Evolutionary conservation across 148 eudicot genomes (phyloP), one percentile per base, ranked within the genome.

Genomic region (Silene uniflora): DNA sequence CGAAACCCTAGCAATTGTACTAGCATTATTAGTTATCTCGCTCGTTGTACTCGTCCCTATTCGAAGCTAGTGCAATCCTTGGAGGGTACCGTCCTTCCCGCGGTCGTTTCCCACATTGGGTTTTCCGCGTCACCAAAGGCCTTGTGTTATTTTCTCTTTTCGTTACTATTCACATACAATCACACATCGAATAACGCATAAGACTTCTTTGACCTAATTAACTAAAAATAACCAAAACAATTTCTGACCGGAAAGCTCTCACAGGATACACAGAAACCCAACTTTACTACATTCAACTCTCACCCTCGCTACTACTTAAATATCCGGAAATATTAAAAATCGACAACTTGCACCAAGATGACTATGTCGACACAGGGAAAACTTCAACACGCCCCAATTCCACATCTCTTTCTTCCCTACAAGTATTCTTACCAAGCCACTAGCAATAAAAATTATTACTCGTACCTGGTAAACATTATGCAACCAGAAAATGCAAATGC

Each of bases 311-410:
- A 29, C 24, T 8, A 6, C 21, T 67, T 54, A 14, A 59, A 14
- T 68, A 14, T 42, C 4, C 23, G 8, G 16, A 44, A n/a, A 52
- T 1, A 19, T 19, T 42, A 17, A 19, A 42, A 68, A 10, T 14
- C 77, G 16, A 65, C 13, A 24, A 65, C 7, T 58, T 32, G 52
- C 32, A 10, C 18, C 14, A 2, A 11, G 17, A 52, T 2, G 56
- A 32, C 19, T 42, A 46, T 7, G 42, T 73, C 47, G 18, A 81
- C 83, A 80, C 55, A 72, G 47, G 76, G 69, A 63, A 73, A 60
- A 61, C 39, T 47, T 67, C 80, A 76, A 67, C 74, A 46, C 59
- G 46, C 73, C 72, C 83, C 66, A 72, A 0, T 64, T 64, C 79
- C 27, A 55, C 6, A 13, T 4, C 56, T 11, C 67, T 66, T 75